These are phyloP conservation scores for Hyphopichia wangnamkhiaoensis DNA, from an alignment of 1,139 yeast species.

Conservation along the genomic window DNA sequence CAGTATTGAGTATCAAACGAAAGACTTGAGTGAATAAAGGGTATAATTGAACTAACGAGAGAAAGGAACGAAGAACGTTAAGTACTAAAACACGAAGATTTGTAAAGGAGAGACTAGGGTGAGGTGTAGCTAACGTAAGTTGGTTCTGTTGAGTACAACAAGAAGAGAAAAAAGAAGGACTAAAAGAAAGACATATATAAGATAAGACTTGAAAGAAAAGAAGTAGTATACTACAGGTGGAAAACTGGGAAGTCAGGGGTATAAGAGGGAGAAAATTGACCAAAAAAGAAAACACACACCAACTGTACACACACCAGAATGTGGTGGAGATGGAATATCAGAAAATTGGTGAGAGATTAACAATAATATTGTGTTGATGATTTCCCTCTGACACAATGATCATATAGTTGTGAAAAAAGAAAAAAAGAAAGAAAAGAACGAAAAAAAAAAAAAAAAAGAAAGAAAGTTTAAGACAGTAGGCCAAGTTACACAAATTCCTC, in stretches of 20 bases:
- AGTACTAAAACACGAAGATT: background rate
- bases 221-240: background rate
- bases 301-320: no score
- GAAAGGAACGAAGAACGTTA: conserved; percentile 7
- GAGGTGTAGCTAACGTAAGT: conserved; percentile 1
- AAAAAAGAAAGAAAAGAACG: background rate
- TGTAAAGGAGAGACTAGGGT: conserved; percentile 8
- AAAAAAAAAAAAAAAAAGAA: background rate
- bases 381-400: background rate
- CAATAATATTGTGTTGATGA: background rate
- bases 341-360: background rate
- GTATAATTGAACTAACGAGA: conserved; percentile 1
- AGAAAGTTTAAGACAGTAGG: background rate
- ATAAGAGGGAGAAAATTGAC: background rate
- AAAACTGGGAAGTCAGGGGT: conserved; percentile 2
- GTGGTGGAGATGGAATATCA: background rate
- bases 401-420: background rate
- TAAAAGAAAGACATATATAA: no score
- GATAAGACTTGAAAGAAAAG: no score
- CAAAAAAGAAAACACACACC: no score
- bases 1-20: background rate
- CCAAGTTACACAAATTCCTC: background rate
- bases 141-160: background rate
- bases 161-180: conserved; percentile 3
- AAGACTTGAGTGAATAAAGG: conserved; percentile 1